phyloP scores from a whole-genome alignment of 495 filamentous ascomycete species.

The Lasiosphaeris hirsuta region DNA sequence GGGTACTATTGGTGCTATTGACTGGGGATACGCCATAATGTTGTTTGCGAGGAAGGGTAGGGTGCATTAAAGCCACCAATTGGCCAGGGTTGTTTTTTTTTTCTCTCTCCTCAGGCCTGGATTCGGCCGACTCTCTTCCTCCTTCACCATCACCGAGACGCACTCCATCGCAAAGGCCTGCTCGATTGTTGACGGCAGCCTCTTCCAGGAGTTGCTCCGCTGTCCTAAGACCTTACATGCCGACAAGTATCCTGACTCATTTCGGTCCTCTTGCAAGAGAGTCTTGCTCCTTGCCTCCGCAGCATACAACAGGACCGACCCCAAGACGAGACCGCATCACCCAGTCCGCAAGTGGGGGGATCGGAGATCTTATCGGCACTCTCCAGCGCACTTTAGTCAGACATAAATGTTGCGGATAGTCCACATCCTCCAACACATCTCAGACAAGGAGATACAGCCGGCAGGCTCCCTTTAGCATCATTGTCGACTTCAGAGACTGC shows the following conservation, averaged over 20 bases:
- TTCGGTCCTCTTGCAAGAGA: background rate
- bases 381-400: background rate
- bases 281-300: background rate
- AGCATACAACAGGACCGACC: background rate
- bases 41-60: constrained; percentile 11
- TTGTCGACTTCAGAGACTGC: no score
- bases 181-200: background rate
- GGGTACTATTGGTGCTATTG: constrained; percentile 22
- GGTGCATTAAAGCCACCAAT: constrained; percentile 14
- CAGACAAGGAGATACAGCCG: background rate
- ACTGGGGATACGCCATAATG: constrained; percentile 19
- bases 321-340: background rate
- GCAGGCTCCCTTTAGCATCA: no score
- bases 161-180: constrained; percentile 5
- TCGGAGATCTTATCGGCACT: no score
- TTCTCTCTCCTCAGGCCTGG: constrained; percentile 4
- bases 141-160: constrained; percentile 6
- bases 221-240: background rate
- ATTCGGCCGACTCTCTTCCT: background rate
- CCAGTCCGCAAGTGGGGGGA: no score
- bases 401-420: background rate
- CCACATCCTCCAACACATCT: background rate
- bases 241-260: background rate
- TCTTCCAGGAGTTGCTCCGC: background rate
- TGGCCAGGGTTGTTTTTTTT: constrained; percentile 13